A percentile compares a stretch with the other conserved stretches of the same genome.
Evolutionary conservation across 169 alveolate species (phyloP).

Genomic region (Babesia caballi): DNA sequence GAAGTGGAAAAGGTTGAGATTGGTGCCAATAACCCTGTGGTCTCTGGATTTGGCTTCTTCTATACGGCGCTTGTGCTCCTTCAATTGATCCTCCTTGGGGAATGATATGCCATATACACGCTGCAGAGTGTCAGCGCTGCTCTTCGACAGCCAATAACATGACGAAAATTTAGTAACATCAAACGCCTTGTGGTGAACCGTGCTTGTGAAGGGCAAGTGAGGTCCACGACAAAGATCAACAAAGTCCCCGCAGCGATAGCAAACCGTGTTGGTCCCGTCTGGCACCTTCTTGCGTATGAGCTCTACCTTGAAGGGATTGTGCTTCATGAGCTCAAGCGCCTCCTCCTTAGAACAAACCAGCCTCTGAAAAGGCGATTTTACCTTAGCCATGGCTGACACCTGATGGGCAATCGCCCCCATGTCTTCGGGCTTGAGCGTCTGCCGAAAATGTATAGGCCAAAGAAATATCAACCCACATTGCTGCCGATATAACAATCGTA

Average conservation of each 20-base stretch:
- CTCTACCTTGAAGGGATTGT: slow-evolving; percentile 97
- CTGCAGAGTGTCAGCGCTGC: slow-evolving; percentile 93
- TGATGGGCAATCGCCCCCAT: slow-evolving; percentile 54
- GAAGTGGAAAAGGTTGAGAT: slow-evolving; percentile 91
- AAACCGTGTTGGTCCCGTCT: slow-evolving; percentile 92
- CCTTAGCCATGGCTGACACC: slow-evolving; percentile 70
- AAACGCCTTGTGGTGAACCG: slow-evolving; percentile 87
- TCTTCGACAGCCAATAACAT: slow-evolving; percentile 98
- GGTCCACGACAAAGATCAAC: slow-evolving; percentile 99
- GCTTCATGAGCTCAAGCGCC: slow-evolving; percentile 93
- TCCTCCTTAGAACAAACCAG: slow-evolving; percentile 92
- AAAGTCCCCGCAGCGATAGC: slow-evolving; percentile 95
- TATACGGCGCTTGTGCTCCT: slow-evolving; percentile 87
- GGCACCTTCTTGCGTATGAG: slow-evolving; percentile 94
- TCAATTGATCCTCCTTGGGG: slow-evolving; percentile 91
- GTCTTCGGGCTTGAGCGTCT: slow-evolving; percentile 67
- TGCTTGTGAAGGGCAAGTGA: slow-evolving; percentile 94
- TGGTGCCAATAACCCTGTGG: slow-evolving; percentile 94
- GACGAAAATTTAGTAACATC: slow-evolving; percentile 93
- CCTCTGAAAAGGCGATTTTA: slow-evolving; percentile 92
- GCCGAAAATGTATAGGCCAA: slow-evolving; percentile 15
- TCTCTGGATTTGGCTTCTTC: slow-evolving; percentile 98
- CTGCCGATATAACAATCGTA: slow-evolving; percentile 96
- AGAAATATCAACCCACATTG: slow-evolving; percentile 37
- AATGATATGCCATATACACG: slow-evolving; percentile 98